Evolutionary conservation across 192 early-diverging fungal genomes (phyloP).

Genomic region (Paraglomus brasilianum): DNA sequence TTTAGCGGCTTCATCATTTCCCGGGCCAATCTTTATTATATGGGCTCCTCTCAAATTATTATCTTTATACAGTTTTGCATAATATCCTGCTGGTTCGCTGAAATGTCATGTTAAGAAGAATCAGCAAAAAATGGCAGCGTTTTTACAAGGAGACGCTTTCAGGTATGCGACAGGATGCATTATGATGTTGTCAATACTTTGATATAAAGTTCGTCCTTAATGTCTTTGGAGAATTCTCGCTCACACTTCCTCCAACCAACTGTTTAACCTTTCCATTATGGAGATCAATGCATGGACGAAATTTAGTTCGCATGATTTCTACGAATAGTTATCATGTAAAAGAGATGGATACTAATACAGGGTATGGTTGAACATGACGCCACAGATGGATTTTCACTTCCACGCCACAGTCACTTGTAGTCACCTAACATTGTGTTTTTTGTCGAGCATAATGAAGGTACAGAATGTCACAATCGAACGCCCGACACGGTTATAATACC

Average conservation of each 20-base stretch:
- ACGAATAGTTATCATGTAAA: too few species aligned
- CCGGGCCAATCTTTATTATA: constrained; percentile 91
- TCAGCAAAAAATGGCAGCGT: not conserved
- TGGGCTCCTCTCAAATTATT: constrained; percentile 80
- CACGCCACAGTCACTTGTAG: too few species aligned
- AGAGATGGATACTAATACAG: too few species aligned
- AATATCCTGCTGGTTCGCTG: constrained; percentile 76
- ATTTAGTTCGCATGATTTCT: constrained; percentile 52
- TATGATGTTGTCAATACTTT: constrained; percentile 41
- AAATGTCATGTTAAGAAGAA: not conserved
- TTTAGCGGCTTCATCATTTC: constrained; percentile 82
- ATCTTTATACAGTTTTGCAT: constrained; percentile 75
- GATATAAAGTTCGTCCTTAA: constrained; percentile 95
- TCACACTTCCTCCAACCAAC: constrained; percentile 94
- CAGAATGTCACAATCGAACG: too few species aligned
- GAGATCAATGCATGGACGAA: constrained; percentile 98
- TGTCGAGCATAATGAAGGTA: too few species aligned
- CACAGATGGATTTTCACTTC: too few species aligned
- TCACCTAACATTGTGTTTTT: too few species aligned
- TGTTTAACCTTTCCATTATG: constrained; percentile 98
- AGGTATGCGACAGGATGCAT: not conserved
- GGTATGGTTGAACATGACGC: too few species aligned
- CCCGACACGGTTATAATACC: too few species aligned
- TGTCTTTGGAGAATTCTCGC: constrained; percentile 53
- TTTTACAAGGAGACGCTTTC: not conserved